phyloP scores from a whole-genome alignment of 805 yeast genomes.

The Yamadazyma endophytica region DNA sequence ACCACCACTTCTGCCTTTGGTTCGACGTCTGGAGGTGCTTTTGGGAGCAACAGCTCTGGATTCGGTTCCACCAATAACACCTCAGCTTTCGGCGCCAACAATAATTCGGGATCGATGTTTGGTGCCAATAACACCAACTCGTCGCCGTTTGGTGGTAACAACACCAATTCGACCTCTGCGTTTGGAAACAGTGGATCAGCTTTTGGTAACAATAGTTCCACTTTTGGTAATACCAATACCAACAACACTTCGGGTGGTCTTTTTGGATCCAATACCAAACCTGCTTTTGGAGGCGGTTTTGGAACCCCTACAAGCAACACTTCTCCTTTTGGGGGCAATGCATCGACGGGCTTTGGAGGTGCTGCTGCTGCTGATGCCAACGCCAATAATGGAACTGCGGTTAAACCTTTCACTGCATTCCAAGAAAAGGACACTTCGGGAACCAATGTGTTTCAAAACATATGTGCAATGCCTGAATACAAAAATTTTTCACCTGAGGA shows the following conservation, averaged over 20 bases:
- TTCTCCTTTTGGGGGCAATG: slow-evolving; percentile 21
- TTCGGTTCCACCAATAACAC: slow-evolving; percentile 34
- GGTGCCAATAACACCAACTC: slow-evolving; percentile 12
- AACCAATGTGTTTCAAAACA: slow-evolving; percentile 60
- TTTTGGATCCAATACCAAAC: slow-evolving; percentile 21
- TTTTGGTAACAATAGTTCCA: slow-evolving; percentile 17
- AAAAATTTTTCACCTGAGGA: slow-evolving; percentile 80
- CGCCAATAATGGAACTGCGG: slow-evolving; percentile 62
- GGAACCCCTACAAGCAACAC: slow-evolving; percentile 13
- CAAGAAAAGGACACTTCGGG: slow-evolving; percentile 68
- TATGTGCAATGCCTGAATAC: slow-evolving; percentile 89
- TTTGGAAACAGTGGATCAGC: slow-evolving; percentile 13
- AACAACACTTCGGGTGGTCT: slow-evolving; percentile 16
- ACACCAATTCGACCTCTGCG: neutral
- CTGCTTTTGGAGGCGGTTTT: slow-evolving; percentile 14
- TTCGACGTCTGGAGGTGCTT: slow-evolving; percentile 12
- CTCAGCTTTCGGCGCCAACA: slow-evolving; percentile 32
- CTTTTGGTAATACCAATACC: slow-evolving; percentile 21
- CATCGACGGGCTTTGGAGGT: slow-evolving; percentile 21
- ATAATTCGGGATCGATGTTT: slow-evolving; percentile 17
- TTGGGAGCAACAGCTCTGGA: slow-evolving; percentile 47
- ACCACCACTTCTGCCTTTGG: slow-evolving; percentile 7
- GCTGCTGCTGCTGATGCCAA: slow-evolving; percentile 26
- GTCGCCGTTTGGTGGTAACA: slow-evolving; percentile 10
- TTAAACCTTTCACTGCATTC: slow-evolving; percentile 63